Percentiles rank a stretch among this genome's conserved stretches.
Evolutionary conservation across 1,284 basidiomycete genomes (phyloP).

Genomic region (Ceratobasidium sp.): DNA sequence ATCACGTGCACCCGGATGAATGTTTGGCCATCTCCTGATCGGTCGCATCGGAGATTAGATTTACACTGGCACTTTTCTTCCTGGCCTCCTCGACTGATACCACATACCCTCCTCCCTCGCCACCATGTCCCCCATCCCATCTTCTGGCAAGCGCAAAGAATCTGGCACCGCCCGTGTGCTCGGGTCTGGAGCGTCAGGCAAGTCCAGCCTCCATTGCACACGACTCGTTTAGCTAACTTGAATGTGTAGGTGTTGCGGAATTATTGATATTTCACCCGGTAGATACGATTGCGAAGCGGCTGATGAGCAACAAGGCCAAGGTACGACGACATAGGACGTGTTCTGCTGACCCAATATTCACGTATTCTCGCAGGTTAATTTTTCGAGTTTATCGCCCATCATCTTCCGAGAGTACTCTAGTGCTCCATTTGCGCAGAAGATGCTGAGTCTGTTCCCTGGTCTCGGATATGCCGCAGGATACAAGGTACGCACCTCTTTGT

Average conservation of each 20-base stretch:
- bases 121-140: conserved; percentile 24
- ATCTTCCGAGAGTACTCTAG: conserved; percentile 88
- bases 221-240: neutral
- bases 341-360: neutral
- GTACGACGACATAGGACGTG: conserved; percentile 51
- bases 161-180: conserved; percentile 90
- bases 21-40: neutral
- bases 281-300: conserved; percentile 94
- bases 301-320: conserved; percentile 96
- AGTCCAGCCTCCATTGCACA: conserved; percentile 44
- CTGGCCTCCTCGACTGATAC: neutral
- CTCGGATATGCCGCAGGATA: conserved; percentile 98
- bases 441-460: conserved; percentile 94
- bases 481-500: conserved; percentile 61
- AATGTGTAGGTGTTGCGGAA: conserved; percentile 82
- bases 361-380: conserved; percentile 60
- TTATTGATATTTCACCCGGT: conserved; percentile 90
- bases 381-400: conserved; percentile 70
- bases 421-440: conserved; percentile 72
- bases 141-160: conserved; percentile 71
- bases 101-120: neutral
- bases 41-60: conserved; percentile 34
- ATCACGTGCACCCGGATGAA: too few relatives aligned
- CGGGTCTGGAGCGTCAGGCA: conserved; percentile 91
- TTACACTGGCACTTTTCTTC: conserved; percentile 24